Evolutionary conservation across 2,329 filamentous ascomycete species (phyloP), one percentile per base, ranked within the genome.

Genomic region (Fusarium sarcochroum): DNA sequence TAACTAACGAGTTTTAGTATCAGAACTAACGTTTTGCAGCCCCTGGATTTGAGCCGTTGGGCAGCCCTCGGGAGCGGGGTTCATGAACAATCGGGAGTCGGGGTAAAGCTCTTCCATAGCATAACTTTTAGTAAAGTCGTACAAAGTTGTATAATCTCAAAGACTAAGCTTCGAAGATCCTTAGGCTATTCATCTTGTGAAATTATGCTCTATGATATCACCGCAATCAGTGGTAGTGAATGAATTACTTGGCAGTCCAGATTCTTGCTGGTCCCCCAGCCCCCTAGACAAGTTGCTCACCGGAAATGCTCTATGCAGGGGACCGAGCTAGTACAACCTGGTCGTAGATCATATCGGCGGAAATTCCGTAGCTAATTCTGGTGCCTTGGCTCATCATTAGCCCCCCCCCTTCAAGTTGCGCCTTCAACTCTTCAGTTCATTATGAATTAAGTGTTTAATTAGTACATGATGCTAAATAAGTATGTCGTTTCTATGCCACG

Each of bases 281-380:
- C 27, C 27, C 7, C 32, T 25, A 4, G 5, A 37, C 17, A 32
- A 37, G 18, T 30, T 7, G 38, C 44, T 41, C 25, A 41, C 52
- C 45, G 20, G 20, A 23, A 37, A 34, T 15, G 14, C 7, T 13
- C 20, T 7, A 17, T 23, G 10, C 20, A 41, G 10, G n/a, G 11
- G 40, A 23, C 51, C n/a, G 27, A 27, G 25, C 37, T 23, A 23
- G 51, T 25, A 30, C 20, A 35, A 23, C 34, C 35, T 10, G 7
- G 25, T 34, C 32, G 30, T 23, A 46, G 44, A 50, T 58, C 38
- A 35, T 40, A 8, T 63, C 35, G 30, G 58, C 25, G 23, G 47
- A 41, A 37, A 61, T 30, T 40, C 37, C n/a, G 10, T 23, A 21
- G 17, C 17, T 32, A 23, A 7, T 13, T 15, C 20, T 15, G 20